phyloP scores from a whole-genome alignment of 1,284 basidiomycete genomes.

The Crepidotus sp. region DNA sequence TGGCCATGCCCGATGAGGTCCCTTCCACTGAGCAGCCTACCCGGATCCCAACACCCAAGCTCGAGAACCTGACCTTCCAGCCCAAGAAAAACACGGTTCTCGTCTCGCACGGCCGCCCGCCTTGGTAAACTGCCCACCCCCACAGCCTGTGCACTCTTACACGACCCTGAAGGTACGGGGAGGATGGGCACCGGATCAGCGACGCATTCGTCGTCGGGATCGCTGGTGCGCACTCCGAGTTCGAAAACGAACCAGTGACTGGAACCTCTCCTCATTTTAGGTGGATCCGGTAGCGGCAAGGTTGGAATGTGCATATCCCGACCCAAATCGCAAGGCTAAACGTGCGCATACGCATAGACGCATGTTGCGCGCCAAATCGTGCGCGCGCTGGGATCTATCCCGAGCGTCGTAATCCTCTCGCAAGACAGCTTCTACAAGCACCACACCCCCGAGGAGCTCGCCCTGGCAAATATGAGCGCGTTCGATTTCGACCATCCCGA shows the following conservation, averaged over 20 bases:
- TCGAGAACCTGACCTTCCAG: conserved; percentile 21
- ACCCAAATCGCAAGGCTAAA: conserved; percentile 15
- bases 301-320: neutral
- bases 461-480: conserved; percentile 74
- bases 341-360: conserved; percentile 54
- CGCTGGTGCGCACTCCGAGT: conserved; percentile 53
- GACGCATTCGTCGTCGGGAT: conserved; percentile 91
- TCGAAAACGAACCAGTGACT: neutral
- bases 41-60: conserved; percentile 1
- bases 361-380: conserved; percentile 88
- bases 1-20: neutral
- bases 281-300: conserved; percentile 81
- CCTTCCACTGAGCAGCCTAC: neutral
- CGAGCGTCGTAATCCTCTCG: conserved; percentile 82
- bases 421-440: conserved; percentile 73
- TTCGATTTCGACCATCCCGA: conserved; percentile 93
- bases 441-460: conserved; percentile 71
- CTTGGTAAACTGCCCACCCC: conserved; percentile 50
- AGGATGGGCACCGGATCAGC: conserved; percentile 57
- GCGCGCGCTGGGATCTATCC: conserved; percentile 72
- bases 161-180: conserved; percentile 51
- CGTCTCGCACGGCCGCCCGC: conserved; percentile 73
- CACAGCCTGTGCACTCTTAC: conserved; percentile 2
- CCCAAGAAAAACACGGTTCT: conserved; percentile 72
- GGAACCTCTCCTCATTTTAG: no score